Conservation (phyloP, 2,329 filamentous ascomycete species). For the Pseudopyricularia javanii region DNA sequence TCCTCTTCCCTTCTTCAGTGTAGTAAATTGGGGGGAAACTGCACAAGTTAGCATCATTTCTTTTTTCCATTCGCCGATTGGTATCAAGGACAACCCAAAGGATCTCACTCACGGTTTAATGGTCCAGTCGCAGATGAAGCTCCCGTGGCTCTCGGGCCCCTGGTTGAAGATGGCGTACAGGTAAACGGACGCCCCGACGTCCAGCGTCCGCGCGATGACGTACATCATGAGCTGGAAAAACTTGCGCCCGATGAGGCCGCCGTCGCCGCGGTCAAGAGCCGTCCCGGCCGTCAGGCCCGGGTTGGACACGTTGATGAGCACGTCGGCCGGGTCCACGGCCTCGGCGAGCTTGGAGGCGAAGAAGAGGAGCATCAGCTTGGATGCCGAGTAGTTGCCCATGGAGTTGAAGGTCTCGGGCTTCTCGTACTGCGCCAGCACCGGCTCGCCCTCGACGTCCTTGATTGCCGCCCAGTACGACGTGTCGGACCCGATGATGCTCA, state of each 20-base stretch:
- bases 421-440: constrained; percentile 16
- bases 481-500: constrained; percentile 18
- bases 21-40: constrained; percentile 4
- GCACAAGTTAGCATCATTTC: neutral
- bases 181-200: constrained; percentile 3
- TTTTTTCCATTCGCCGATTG: neutral
- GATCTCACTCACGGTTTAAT: constrained; percentile 1
- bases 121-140: constrained; percentile 2
- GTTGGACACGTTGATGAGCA: constrained; percentile 22
- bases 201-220: neutral
- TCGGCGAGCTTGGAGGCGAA: constrained; percentile 25
- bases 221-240: neutral
- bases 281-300: constrained; percentile 18
- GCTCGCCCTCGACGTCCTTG: constrained; percentile 13
- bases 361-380: constrained; percentile 18
- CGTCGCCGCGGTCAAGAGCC: constrained; percentile 8
- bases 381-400: constrained; percentile 14
- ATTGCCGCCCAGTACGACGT: constrained; percentile 12
- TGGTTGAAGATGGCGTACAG: constrained; percentile 7
- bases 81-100: too few relatives aligned
- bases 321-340: constrained; percentile 18
- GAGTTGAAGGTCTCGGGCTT: constrained; percentile 11
- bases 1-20: constrained; percentile 1
- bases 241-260: neutral
- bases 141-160: neutral